Evolutionary conservation across 305 asterid species (phyloP).

Genomic region (Ruellia speciosa): DNA sequence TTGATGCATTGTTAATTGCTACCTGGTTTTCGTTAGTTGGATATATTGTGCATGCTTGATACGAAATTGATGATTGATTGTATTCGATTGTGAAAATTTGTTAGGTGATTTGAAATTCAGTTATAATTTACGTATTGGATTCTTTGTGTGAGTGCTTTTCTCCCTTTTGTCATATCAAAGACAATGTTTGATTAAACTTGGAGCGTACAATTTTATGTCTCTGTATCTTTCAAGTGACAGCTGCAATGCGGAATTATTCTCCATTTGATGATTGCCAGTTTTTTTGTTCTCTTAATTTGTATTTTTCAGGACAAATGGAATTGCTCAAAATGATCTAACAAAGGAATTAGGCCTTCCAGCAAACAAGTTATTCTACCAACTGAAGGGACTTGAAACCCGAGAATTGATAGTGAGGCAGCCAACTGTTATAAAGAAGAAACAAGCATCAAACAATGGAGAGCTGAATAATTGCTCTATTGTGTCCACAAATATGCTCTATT

Average conservation of each 20-base stretch:
- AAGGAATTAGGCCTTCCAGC: slow-evolving; percentile 61
- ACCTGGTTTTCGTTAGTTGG: background rate
- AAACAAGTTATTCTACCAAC: slow-evolving; percentile 59
- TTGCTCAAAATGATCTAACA: slow-evolving; percentile 77
- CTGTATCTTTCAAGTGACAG: too few species aligned
- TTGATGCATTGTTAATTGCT: background rate
- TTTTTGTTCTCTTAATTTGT: background rate
- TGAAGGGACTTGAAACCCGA: slow-evolving; percentile 68
- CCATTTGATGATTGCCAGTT: background rate
- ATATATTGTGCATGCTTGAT: background rate
- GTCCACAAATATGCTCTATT: slow-evolving; percentile 72
- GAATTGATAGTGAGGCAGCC: slow-evolving; percentile 79
- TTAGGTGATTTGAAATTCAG: background rate
- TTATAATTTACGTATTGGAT: too few species aligned
- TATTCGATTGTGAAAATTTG: background rate
- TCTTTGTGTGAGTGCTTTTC: too few species aligned
- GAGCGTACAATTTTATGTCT: too few species aligned
- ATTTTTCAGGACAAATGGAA: slow-evolving; percentile 61
- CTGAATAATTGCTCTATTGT: slow-evolving; percentile 37
- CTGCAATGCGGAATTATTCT: too few species aligned
- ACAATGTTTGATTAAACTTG: too few species aligned
- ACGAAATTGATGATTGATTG: slow-evolving; percentile 1
- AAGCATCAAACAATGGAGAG: slow-evolving; percentile 34
- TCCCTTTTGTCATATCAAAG: too few species aligned
- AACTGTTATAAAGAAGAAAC: slow-evolving; percentile 61